Conservation (phyloP, 306 rosid species). For the Begonia loranthoides region DNA sequence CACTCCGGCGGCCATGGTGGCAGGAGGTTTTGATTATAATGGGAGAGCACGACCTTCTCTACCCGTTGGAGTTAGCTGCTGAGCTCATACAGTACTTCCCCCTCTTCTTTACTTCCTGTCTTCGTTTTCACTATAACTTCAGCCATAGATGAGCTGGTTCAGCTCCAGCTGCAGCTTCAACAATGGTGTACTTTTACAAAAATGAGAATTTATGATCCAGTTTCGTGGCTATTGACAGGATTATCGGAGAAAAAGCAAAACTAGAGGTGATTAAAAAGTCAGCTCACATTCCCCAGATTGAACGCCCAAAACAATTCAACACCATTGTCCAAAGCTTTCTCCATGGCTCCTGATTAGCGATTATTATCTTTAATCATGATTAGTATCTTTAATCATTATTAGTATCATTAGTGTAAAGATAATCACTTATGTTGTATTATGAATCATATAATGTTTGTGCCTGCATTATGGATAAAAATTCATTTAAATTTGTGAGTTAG, state of each 20-base stretch:
- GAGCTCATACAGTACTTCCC: conserved; percentile 56
- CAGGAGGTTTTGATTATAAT: conserved; percentile 74
- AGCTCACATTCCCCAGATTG: conserved; percentile 70
- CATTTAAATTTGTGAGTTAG: too few relatives aligned
- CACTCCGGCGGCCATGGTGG: too few relatives aligned
- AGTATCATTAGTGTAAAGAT: too few relatives aligned
- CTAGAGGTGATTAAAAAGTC: conserved; percentile 61
- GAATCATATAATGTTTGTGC: too few relatives aligned
- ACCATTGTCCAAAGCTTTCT: conserved; percentile 41
- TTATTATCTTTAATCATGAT: not conserved
- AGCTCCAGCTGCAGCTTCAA: too few relatives aligned
- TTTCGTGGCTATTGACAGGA: conserved; percentile 24
- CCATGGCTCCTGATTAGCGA: conserved; percentile 6
- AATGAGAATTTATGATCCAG: too few relatives aligned
- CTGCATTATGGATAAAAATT: too few relatives aligned
- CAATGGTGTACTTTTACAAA: too few relatives aligned
- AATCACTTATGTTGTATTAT: too few relatives aligned
- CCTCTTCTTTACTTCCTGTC: not conserved
- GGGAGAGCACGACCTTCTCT: conserved; percentile 70
- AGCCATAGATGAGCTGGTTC: too few relatives aligned
- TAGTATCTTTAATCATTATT: too few relatives aligned
- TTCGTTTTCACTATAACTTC: not conserved
- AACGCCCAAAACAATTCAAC: conserved; percentile 51
- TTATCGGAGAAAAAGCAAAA: conserved; percentile 39
- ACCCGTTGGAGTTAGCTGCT: conserved; percentile 53